Evolutionary conservation across 345 rosid genomes (phyloP).

Genomic region (Angophora floribunda): DNA sequence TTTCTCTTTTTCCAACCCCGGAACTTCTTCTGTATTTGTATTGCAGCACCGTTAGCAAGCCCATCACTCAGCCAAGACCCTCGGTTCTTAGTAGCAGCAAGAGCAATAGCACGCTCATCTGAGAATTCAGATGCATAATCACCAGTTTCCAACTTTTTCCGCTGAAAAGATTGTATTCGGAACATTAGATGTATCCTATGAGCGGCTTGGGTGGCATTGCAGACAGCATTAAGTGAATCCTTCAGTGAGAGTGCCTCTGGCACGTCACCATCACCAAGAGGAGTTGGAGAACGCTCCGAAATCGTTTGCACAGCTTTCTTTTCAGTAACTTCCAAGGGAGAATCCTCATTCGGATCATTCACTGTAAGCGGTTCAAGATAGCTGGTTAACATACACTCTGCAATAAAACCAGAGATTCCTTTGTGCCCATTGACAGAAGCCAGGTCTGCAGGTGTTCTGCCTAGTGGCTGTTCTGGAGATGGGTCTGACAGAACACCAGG

Average conservation of each 20-base stretch:
- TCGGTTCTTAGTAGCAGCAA: constrained; percentile 33
- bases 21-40: constrained; percentile 76
- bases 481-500: constrained; percentile 73
- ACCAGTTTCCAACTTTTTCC: constrained; percentile 48
- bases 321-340: constrained; percentile 16
- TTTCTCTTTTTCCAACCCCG: constrained; percentile 88
- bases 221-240: constrained; percentile 81
- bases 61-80: constrained; percentile 33
- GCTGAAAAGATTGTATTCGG: constrained; percentile 79
- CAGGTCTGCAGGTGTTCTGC: constrained; percentile 84
- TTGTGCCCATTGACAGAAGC: constrained; percentile 84
- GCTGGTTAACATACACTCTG: constrained; percentile 77
- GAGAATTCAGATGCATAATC: constrained; percentile 23
- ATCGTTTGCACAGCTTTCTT: constrained; percentile 47
- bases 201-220: constrained; percentile 96
- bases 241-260: constrained; percentile 61
- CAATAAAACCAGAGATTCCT: constrained; percentile 91
- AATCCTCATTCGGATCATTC: constrained; percentile 44
- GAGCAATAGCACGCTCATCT: constrained; percentile 48
- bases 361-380: constrained; percentile 48
- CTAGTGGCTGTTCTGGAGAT: constrained; percentile 68
- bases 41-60: constrained; percentile 57
- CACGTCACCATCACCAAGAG: constrained; percentile 33
- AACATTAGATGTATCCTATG: constrained; percentile 71
- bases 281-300: constrained; percentile 59